A percentile compares a stretch with the other conserved stretches of the same genome.
phyloP scores from a whole-genome alignment of 164 flowering plant genomes.

The Euptelea pleiosperma region DNA sequence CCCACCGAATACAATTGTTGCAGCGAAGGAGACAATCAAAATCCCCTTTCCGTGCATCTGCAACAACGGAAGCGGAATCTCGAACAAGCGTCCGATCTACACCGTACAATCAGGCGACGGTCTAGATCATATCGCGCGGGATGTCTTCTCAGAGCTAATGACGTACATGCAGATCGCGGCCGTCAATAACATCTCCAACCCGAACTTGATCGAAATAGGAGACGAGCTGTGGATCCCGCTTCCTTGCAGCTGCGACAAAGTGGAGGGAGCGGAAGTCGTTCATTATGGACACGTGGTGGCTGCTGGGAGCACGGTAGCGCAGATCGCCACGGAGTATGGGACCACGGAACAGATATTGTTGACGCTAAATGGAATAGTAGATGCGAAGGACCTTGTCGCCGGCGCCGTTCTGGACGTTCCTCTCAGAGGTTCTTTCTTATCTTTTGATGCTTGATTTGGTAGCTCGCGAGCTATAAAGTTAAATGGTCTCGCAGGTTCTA shows the following conservation, averaged over 20 bases:
- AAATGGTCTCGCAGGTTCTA: no score
- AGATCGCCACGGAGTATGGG: conserved; percentile 53
- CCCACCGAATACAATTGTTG: conserved; percentile 16
- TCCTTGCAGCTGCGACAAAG: conserved; percentile 80
- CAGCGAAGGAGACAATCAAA: conserved; percentile 31
- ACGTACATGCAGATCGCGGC: conserved; percentile 38
- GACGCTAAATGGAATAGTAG: conserved; percentile 37
- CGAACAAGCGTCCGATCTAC: conserved; percentile 50
- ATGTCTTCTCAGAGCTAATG: conserved; percentile 39
- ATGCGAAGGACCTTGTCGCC: conserved; percentile 39
- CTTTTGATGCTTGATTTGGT: neutral
- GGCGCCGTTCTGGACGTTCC: conserved; percentile 67
- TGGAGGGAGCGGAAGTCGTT: conserved; percentile 40
- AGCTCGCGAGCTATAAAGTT: no score
- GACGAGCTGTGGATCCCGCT: conserved; percentile 62
- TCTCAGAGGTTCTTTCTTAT: conserved; percentile 40
- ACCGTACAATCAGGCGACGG: conserved; percentile 43
- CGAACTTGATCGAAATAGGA: conserved; percentile 28
- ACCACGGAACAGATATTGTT: conserved; percentile 30
- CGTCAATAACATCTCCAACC: conserved; percentile 39
- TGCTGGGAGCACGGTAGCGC: conserved; percentile 35
- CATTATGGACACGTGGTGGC: conserved; percentile 68
- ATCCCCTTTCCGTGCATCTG: conserved; percentile 73
- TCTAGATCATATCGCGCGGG: conserved; percentile 50
- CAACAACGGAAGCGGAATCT: conserved; percentile 51